phyloP scores from a whole-genome alignment of 805 yeast species.

The Metschnikowia gelsemii region DNA sequence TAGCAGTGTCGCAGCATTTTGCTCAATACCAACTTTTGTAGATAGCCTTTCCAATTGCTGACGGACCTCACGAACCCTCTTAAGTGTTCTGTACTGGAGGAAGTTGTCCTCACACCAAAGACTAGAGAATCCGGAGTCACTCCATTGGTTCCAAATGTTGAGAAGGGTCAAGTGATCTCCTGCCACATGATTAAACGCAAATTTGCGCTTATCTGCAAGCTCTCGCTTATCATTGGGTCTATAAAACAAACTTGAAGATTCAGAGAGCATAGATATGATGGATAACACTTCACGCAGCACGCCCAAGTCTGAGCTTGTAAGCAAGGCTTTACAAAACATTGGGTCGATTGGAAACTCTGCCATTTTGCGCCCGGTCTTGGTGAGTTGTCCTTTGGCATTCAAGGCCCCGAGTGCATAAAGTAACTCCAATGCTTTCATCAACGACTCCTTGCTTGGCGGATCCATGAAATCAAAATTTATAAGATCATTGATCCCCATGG shows the following conservation, averaged over 20 bases:
- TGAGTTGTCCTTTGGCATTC: slow-evolving; percentile 73
- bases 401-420: slow-evolving; percentile 87
- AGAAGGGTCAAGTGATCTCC: slow-evolving; percentile 83
- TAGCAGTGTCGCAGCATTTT: slow-evolving; percentile 16
- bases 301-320: slow-evolving; percentile 57
- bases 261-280: slow-evolving; percentile 81
- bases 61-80: slow-evolving; percentile 66
- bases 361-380: slow-evolving; percentile 79
- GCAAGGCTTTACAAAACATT: slow-evolving; percentile 73
- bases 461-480: slow-evolving; percentile 88
- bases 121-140: slow-evolving; percentile 58
- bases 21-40: slow-evolving; percentile 46
- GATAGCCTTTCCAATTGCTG: slow-evolving; percentile 67
- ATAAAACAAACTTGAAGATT: slow-evolving; percentile 66
- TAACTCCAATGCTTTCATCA: slow-evolving; percentile 74
- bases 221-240: slow-evolving; percentile 67
- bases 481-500: slow-evolving; percentile 82
- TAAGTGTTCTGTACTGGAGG: slow-evolving; percentile 71
- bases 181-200: slow-evolving; percentile 50
- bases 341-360: slow-evolving; percentile 93
- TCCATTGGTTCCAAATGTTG: slow-evolving; percentile 79
- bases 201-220: slow-evolving; percentile 63
- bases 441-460: slow-evolving; percentile 71
- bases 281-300: slow-evolving; percentile 71
- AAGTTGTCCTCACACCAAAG: slow-evolving; percentile 87